These are phyloP conservation scores for Musa balbisiana DNA, from an alignment of 202 grass and related monocot species.

Conservation along the genomic window DNA sequence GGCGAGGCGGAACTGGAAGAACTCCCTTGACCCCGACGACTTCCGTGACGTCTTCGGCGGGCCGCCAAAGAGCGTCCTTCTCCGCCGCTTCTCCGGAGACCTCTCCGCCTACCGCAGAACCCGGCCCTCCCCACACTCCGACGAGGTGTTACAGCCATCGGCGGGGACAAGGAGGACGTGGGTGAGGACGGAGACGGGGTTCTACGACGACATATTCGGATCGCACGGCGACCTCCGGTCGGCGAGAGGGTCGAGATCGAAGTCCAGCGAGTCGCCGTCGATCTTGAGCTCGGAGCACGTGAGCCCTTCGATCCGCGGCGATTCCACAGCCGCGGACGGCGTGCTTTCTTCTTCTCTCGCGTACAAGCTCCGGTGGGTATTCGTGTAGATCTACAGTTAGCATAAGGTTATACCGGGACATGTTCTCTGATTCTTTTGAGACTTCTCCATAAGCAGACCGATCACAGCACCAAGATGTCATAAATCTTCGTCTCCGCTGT, in stretches of 20 bases:
- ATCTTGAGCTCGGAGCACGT: slow-evolving; percentile 51
- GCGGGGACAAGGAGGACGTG: neutral
- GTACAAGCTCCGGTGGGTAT: slow-evolving; percentile 56
- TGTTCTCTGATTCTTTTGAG: too few relatives aligned
- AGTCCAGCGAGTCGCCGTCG: slow-evolving; percentile 1
- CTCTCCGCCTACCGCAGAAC: neutral
- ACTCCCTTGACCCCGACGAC: slow-evolving; percentile 39
- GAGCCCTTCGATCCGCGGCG: slow-evolving; percentile 11
- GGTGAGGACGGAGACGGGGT: slow-evolving; percentile 50
- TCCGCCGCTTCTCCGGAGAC: slow-evolving; percentile 48
- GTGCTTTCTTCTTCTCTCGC: slow-evolving; percentile 54
- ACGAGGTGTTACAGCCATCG: neutral
- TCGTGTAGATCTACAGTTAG: too few relatives aligned
- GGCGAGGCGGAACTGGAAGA: slow-evolving; percentile 3
- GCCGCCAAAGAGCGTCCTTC: slow-evolving; percentile 74
- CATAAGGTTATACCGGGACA: too few relatives aligned
- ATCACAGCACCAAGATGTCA: neutral
- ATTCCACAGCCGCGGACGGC: slow-evolving; percentile 23
- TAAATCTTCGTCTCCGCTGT: neutral
- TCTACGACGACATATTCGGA: slow-evolving; percentile 79
- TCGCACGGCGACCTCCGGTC: slow-evolving; percentile 9
- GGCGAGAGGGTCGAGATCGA: slow-evolving; percentile 29
- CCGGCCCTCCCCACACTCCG: neutral
- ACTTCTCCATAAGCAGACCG: neutral
- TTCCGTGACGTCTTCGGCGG: slow-evolving; percentile 87